Percentiles rank a stretch among this genome's conserved stretches.
Evolutionary conservation across 768 basidiomycete species (phyloP).

Genomic region (Collybiopsis confluens): DNA sequence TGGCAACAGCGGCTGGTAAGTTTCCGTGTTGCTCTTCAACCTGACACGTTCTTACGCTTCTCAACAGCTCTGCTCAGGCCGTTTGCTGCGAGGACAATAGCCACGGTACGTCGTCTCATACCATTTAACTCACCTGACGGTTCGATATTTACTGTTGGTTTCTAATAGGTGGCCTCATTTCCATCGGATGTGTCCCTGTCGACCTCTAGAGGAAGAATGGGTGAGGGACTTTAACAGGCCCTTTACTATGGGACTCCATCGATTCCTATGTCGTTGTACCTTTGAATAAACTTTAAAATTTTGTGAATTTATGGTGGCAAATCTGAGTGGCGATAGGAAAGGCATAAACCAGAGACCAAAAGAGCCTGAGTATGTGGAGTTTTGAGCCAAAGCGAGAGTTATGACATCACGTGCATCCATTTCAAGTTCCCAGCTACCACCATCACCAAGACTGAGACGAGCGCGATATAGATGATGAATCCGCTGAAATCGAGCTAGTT

Average conservation of each 20-base stretch:
- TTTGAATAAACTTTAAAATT: too few relatives aligned
- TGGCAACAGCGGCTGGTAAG: not conserved
- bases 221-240: too few relatives aligned
- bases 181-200: not conserved
- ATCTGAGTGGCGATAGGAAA: too few relatives aligned
- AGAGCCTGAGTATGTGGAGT: too few relatives aligned
- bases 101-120: not conserved
- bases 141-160: not conserved
- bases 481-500: conserved; percentile 54
- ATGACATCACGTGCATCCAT: not conserved
- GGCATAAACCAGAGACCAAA: too few relatives aligned
- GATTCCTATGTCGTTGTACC: too few relatives aligned
- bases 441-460: not conserved
- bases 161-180: not conserved
- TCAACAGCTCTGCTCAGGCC: not conserved
- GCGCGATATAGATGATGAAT: conserved; percentile 33
- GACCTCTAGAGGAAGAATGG: conserved; percentile 1
- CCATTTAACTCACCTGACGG: too few relatives aligned
- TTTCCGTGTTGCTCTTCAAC: not conserved
- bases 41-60: not conserved
- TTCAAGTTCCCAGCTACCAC: not conserved
- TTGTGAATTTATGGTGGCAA: too few relatives aligned
- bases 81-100: conserved; percentile 2
- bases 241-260: too few relatives aligned
- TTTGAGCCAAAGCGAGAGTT: too few relatives aligned